A percentile compares a stretch with the other conserved stretches of the same genome.
Evolutionary conservation across 2,329 filamentous ascomycete species (phyloP).

Genomic region (Colletotrichum falcatum): DNA sequence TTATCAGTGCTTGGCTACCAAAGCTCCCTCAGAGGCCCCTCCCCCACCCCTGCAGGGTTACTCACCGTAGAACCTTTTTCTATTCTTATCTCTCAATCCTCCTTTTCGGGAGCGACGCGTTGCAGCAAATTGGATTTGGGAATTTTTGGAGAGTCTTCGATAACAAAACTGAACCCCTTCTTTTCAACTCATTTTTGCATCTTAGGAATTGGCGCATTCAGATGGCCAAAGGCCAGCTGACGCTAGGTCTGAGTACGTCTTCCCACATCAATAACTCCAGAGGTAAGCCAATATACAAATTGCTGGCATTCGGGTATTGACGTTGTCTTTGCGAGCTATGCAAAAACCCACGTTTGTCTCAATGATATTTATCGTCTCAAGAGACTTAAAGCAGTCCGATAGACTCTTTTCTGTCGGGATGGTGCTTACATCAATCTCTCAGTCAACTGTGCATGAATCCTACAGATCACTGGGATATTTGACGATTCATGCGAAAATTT

Average conservation of each 20-base stretch:
- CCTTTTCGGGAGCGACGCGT: not conserved
- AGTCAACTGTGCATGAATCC: not conserved
- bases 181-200: not conserved
- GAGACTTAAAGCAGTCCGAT: not conserved
- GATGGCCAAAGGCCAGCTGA: not conserved
- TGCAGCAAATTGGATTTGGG: not conserved
- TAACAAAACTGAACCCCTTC: not conserved
- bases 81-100: not conserved
- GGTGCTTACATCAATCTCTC: fast-evolving
- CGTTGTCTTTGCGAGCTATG: not conserved
- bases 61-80: not conserved
- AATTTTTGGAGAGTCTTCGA: not conserved
- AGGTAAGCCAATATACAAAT: no score
- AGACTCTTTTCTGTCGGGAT: not conserved
- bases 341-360: no score
- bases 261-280: not conserved
- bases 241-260: no score
- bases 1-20: not conserved
- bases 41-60: not conserved
- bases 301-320: not conserved
- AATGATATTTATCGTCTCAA: not conserved
- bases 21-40: not conserved
- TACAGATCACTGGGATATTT: not conserved
- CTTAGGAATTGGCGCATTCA: not conserved
- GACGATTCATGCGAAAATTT: not conserved